Evolutionary conservation across 2,329 filamentous ascomycete genomes (phyloP).

Genomic region (Aschersonia sp.): DNA sequence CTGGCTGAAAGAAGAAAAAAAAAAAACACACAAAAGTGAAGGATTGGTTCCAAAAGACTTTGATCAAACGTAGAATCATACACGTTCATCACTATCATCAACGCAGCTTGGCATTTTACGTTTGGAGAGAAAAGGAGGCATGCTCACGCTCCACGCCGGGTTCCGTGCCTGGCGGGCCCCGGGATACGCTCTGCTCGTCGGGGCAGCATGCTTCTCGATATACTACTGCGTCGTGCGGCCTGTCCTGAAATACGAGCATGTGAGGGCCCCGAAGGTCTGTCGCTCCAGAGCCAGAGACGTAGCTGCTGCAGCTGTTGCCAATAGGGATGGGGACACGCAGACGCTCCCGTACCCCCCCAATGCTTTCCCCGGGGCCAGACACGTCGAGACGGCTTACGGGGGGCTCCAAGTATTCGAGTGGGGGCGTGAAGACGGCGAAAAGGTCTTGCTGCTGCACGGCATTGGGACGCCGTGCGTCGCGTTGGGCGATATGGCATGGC

Average conservation of each 20-base stretch:
- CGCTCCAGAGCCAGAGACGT: slow-evolving; percentile 2
- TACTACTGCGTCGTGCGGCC: too few species aligned
- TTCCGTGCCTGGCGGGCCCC: slow-evolving; percentile 1
- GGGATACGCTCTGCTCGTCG: slow-evolving; percentile 6
- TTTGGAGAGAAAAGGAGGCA: background rate
- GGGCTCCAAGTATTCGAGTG: slow-evolving; percentile 65
- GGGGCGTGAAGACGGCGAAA: slow-evolving; percentile 56
- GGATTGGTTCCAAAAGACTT: too few species aligned
- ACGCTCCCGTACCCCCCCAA: slow-evolving; percentile 51
- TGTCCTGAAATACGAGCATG: background rate
- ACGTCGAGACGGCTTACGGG: slow-evolving; percentile 58
- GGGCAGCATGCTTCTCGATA: slow-evolving; percentile 17
- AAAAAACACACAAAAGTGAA: too few species aligned
- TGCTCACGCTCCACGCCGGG: slow-evolving; percentile 1
- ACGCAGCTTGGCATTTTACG: too few species aligned
- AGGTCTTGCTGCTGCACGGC: slow-evolving; percentile 64
- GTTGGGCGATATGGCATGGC: slow-evolving; percentile 49
- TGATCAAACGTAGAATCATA: too few species aligned
- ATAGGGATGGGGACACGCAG: background rate
- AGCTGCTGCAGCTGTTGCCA: background rate
- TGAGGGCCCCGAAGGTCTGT: slow-evolving; percentile 2
- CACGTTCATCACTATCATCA: too few species aligned
- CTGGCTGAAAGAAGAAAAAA: too few species aligned
- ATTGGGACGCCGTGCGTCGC: slow-evolving; percentile 67
- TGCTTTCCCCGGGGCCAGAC: slow-evolving; percentile 51